Base-by-base conservation (phyloP, 1,284 basidiomycete species). In the Takashimella tepidaria region DNA sequence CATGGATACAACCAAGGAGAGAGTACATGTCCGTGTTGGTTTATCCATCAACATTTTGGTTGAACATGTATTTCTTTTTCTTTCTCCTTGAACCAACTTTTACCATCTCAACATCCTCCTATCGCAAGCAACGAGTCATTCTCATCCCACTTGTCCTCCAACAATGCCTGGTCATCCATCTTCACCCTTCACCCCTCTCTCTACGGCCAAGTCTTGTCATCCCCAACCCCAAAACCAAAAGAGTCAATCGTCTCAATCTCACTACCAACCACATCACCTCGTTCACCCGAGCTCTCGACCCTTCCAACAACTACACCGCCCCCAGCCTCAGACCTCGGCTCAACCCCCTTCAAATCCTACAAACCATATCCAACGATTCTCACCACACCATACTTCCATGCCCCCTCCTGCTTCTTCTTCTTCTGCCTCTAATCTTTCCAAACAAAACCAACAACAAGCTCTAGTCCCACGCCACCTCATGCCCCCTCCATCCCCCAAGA, bases 371-470 rank as follows among this genome's bases (percentile, higher is more conserved):
- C 48, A 11, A 41, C 56, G 16, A 58, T 49, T 56, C 44, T 54
- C 20, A 42, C 21, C 45, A 24, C 60, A 59, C n/a, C 41, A 53
- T 45, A 45, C 55, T 37, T 63, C 61, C n/a, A 60, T 63, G 56
- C 58, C 59, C n/a, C 57, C 55, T 20, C 23, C 41, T 19, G 4
- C 22, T 19, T n/a, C 55, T 20, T 21, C 41, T 19, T 8, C 22
- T 19, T n/a, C 43, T 41, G 23, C 37, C 23, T n/a, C 24, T 16
- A 23, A 26, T 4, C n/a, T 49, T 37, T n/a, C n/a, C n/a, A n/a
- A n/a, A n/a, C n/a, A n/a, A n/a, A n/a, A n/a, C n/a, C 44, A 48
- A 12, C 16, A 20, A 49, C 49, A 25, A 45, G 23, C 41, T 23
- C 19, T 16, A 19, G 5, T 21, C 49, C 13, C 26, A 41, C 26